Percentiles rank a stretch among this genome's conserved stretches.
These are phyloP conservation scores for Penicillium subrubescens DNA, from an alignment of 495 filamentous ascomycete genomes.

Conservation along the genomic window DNA sequence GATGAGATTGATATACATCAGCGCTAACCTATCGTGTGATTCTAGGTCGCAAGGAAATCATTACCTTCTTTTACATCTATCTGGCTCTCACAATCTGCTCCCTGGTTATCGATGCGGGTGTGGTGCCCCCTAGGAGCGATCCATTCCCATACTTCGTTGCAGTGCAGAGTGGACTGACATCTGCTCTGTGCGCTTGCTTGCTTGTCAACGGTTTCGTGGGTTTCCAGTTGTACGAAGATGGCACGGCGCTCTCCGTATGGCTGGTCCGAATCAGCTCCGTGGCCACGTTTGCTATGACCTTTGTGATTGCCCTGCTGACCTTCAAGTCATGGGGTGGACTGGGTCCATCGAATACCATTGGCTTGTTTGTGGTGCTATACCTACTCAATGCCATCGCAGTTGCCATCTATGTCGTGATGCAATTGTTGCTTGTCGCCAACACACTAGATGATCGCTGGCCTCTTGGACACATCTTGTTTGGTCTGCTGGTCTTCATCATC, in stretches of 20 bases:
- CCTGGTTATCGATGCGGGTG: conserved; percentile 89
- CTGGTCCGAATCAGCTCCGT: conserved; percentile 76
- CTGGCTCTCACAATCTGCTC: conserved; percentile 86
- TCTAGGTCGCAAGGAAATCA: conserved; percentile 95
- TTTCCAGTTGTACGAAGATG: conserved; percentile 98
- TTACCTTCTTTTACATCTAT: conserved; percentile 96
- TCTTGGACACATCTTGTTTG: conserved; percentile 89
- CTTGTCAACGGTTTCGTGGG: conserved; percentile 98
- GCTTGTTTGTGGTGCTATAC: conserved; percentile 91
- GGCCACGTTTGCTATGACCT: conserved; percentile 83
- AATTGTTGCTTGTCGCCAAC: conserved; percentile 82
- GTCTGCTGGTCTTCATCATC: conserved; percentile 85
- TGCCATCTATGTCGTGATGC: conserved; percentile 82
- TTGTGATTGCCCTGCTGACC: conserved; percentile 83
- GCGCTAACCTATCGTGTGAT: neutral
- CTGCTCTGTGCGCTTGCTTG: conserved; percentile 83
- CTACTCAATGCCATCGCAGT: conserved; percentile 86
- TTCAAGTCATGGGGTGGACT: conserved; percentile 92
- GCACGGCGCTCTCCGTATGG: conserved; percentile 94
- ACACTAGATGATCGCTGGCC: conserved; percentile 97
- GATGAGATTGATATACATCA: neutral
- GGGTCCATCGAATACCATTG: conserved; percentile 79
- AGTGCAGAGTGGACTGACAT: conserved; percentile 85
- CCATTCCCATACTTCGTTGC: conserved; percentile 91
- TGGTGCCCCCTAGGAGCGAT: conserved; percentile 77